These are phyloP conservation scores for Coemansia umbellata DNA, from an alignment of 192 early-diverging fungal genomes.

Conservation along the genomic window DNA sequence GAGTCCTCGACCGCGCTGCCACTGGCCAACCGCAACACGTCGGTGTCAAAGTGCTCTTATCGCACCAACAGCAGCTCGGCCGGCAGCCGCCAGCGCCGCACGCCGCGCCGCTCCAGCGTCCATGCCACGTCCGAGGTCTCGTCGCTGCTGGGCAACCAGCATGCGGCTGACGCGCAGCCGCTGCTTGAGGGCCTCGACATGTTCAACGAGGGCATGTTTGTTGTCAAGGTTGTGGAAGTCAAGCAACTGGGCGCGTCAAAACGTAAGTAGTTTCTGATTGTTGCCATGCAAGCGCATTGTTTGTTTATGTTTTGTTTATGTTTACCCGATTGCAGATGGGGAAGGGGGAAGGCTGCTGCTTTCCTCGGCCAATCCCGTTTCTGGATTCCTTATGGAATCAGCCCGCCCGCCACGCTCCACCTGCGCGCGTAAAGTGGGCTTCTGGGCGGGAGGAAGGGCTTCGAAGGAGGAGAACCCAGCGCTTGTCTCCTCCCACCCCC, in stretches of 20 bases:
- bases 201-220: constrained; percentile 44
- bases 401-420: too few relatives aligned
- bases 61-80: constrained; percentile 50
- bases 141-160: constrained; percentile 2
- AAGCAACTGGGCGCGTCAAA: constrained; percentile 28
- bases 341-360: too few relatives aligned
- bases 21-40: constrained; percentile 26
- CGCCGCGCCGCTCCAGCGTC: constrained; percentile 35
- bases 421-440: too few relatives aligned
- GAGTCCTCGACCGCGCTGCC: constrained; percentile 34
- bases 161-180: background rate
- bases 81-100: constrained; percentile 29
- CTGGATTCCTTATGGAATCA: too few relatives aligned
- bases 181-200: constrained; percentile 1
- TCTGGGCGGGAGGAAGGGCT: too few relatives aligned
- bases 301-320: background rate
- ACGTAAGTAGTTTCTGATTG: constrained; percentile 6
- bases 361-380: too few relatives aligned
- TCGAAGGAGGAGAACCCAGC: too few relatives aligned
- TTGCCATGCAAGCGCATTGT: too few relatives aligned
- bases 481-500: too few relatives aligned
- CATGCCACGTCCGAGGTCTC: constrained; percentile 22
- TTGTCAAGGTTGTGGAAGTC: constrained; percentile 46
- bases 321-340: background rate
- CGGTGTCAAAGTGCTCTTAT: constrained; percentile 37